Evolutionary conservation across 345 rosid genomes (phyloP).

Genomic region (Pugionium cornutum): DNA sequence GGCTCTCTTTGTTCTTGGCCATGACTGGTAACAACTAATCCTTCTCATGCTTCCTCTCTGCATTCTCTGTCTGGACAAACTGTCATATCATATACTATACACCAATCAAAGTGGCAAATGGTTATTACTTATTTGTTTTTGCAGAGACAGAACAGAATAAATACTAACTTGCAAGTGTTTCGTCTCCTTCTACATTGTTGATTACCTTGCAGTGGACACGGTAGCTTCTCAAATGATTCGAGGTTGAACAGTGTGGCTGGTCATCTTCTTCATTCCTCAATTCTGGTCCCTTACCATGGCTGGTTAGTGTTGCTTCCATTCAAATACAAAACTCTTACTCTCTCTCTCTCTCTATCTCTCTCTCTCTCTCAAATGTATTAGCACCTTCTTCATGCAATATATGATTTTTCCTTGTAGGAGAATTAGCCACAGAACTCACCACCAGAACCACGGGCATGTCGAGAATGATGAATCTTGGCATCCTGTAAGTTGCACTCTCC

Average conservation of each 20-base stretch:
- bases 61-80: conserved; percentile 4
- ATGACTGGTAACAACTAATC: conserved; percentile 53
- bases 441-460: conserved; percentile 88
- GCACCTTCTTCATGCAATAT: not conserved
- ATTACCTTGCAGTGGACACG: conserved; percentile 65
- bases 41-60: conserved; percentile 12
- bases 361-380: too few species aligned
- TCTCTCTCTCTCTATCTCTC: too few species aligned
- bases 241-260: conserved; percentile 71
- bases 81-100: too few species aligned
- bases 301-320: conserved; percentile 51
- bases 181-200: not conserved
- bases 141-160: too few species aligned
- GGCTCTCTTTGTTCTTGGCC: conserved; percentile 91
- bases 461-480: conserved; percentile 91
- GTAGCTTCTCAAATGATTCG: conserved; percentile 72
- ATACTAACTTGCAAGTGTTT: not conserved
- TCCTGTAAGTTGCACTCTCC: conserved; percentile 48
- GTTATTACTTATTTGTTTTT: too few species aligned
- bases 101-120: too few species aligned
- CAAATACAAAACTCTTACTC: not conserved
- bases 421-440: conserved; percentile 93
- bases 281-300: conserved; percentile 90
- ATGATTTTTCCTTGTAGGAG: conserved; percentile 53
- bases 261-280: conserved; percentile 79